Evolutionary conservation across 352 stramenopile species (phyloP), one percentile per base, ranked within the genome.

Genomic region (Pythium aristosporum): DNA sequence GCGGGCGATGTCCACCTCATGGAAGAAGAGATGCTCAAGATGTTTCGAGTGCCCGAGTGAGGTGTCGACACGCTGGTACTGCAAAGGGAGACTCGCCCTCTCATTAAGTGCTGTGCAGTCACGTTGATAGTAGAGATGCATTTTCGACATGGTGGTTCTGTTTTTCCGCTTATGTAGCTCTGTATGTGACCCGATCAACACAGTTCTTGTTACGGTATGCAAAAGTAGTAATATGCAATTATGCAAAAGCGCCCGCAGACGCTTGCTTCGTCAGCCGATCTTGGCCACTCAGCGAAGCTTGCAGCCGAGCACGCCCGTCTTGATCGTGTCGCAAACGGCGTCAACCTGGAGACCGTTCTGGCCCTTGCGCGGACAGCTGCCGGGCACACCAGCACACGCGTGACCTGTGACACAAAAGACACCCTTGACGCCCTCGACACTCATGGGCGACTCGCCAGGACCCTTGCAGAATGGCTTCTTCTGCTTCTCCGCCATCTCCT

Each of bases 1-100:
- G 97, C 91, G 52, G 97, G 92, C 32, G 89, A 98, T 13, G 85
- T 98, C 23, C 97, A 99, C 69, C 90, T 96, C 32, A 82, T 99
- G 57, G 97, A 99, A 76, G 76, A 98, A 59, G 96, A 99, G 73
- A 87, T 87, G 79, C 74, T 87, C 57, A 79, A 85, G 68, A 73
- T 80, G 50, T 85, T 87, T 65, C 76, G 77, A 51, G 46, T 88
- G 37, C 72, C 41, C 41, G 30, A 67, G 11, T 57, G 78, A 30
- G 0, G 25, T 30, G 5, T 30, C 3, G 25, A 30, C 3, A 30
- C 25, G 3, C 25, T 30, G 25, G 25, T 5, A 30, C 25, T 30
- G 25, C 25, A 30, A 30, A 5, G 25, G 25, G 5, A 30, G 5
- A 30, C 25, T 30, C 25, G 25, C 25, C 25, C 25, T 30, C 25